These are phyloP conservation scores for Nannochloropsis salina DNA, from an alignment of 108 stramenopile species.

Conservation along the genomic window DNA sequence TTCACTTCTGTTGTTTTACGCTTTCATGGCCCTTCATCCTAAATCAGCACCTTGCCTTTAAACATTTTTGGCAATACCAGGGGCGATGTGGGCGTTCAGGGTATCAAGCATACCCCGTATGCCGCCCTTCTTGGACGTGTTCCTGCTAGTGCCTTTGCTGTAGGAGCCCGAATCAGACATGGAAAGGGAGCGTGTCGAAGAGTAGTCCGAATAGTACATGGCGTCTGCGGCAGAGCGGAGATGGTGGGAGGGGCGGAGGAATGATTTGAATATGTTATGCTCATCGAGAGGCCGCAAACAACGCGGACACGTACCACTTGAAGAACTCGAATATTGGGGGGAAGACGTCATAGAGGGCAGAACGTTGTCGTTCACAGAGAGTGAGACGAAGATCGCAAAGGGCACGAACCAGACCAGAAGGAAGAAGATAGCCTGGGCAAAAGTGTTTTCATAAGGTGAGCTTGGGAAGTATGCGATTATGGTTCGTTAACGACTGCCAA, in stretches of 20 bases:
- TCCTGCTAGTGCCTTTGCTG: conserved; percentile 10
- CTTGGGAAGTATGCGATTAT: neutral
- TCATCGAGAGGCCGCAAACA: no score
- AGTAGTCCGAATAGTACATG: conserved; percentile 20
- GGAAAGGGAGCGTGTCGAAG: neutral
- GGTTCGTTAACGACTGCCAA: no score
- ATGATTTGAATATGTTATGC: no score
- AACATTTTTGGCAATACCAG: conserved; percentile 16
- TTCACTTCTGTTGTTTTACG: no score
- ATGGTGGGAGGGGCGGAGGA: no score
- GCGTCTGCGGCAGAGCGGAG: neutral
- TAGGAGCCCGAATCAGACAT: conserved; percentile 16
- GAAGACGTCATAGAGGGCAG: conserved; percentile 9
- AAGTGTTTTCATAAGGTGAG: neutral
- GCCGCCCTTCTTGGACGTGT: neutral
- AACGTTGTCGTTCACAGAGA: conserved; percentile 25
- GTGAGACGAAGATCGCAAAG: conserved; percentile 15
- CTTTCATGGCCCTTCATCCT: no score
- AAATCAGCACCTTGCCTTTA: neutral
- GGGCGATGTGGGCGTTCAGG: conserved; percentile 5
- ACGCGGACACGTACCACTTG: neutral
- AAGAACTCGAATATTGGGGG: conserved; percentile 4
- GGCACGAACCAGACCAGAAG: conserved; percentile 27
- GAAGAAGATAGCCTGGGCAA: neutral
- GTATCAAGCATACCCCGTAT: conserved; percentile 1